phyloP scores from a whole-genome alignment of 768 basidiomycete species.

The Boletus rufocinnamomeus region DNA sequence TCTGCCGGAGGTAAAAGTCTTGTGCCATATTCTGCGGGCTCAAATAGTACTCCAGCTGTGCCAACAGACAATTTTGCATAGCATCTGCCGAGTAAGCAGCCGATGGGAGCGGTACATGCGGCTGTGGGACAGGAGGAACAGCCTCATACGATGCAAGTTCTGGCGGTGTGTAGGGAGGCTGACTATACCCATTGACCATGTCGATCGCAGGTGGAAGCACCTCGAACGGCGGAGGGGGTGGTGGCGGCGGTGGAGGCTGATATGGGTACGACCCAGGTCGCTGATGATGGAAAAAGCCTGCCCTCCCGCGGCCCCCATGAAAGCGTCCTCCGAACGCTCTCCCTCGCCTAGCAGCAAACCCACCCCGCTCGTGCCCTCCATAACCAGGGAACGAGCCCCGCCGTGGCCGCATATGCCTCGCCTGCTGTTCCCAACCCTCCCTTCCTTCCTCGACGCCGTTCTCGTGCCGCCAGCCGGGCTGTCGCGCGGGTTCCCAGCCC shows the following conservation, averaged over 20 bases:
- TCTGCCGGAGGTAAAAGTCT: slow-evolving; percentile 79
- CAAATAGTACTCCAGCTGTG: slow-evolving; percentile 90
- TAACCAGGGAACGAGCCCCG: slow-evolving; percentile 39
- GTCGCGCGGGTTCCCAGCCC: slow-evolving; percentile 18
- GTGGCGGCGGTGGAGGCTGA: slow-evolving; percentile 25
- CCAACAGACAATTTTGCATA: slow-evolving; percentile 67
- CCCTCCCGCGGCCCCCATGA: slow-evolving; percentile 38
- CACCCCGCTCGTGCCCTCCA: slow-evolving; percentile 36
- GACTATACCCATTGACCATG: slow-evolving; percentile 32
- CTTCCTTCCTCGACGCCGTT: slow-evolving; percentile 29
- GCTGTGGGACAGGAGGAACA: slow-evolving; percentile 24
- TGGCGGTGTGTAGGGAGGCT: slow-evolving; percentile 32
- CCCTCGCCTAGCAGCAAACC: slow-evolving; percentile 34
- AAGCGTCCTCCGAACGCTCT: slow-evolving; percentile 42
- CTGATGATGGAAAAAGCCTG: slow-evolving; percentile 36
- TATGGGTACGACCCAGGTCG: slow-evolving; percentile 35
- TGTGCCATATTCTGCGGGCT: slow-evolving; percentile 88
- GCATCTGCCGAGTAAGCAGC: slow-evolving; percentile 63
- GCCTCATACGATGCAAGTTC: slow-evolving; percentile 34
- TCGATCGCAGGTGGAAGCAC: slow-evolving; percentile 28
- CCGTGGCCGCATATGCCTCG: slow-evolving; percentile 30
- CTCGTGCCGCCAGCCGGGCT: slow-evolving; percentile 26
- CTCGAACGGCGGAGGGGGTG: slow-evolving; percentile 35
- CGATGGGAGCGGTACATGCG: slow-evolving; percentile 45
- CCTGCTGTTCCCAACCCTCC: slow-evolving; percentile 27